Percentiles rank a stretch among this genome's conserved stretches.
Evolutionary conservation across 768 basidiomycete species (phyloP).

Genomic region (Collybia mongolica): DNA sequence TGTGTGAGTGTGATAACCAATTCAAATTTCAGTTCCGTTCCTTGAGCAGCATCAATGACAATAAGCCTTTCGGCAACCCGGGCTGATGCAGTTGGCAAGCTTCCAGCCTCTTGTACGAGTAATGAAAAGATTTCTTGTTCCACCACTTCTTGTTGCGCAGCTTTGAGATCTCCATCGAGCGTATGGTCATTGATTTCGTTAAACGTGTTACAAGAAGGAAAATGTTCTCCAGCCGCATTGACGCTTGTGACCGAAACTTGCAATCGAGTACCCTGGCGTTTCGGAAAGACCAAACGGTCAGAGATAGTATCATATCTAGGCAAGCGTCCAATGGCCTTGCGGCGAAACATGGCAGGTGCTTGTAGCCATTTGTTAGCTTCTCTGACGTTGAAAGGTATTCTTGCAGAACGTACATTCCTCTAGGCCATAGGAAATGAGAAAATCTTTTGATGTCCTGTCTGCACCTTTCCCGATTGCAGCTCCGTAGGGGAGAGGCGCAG

Average conservation of each 20-base stretch:
- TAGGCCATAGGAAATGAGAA: slow-evolving; percentile 75
- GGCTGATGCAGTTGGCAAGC: slow-evolving; percentile 71
- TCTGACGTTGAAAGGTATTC: neutral
- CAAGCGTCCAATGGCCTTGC: slow-evolving; percentile 69
- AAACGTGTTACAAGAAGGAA: slow-evolving; percentile 36
- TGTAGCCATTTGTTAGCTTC: slow-evolving; percentile 4
- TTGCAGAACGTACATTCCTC: slow-evolving; percentile 66
- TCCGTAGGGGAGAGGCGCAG: slow-evolving; percentile 74
- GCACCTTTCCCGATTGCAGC: slow-evolving; percentile 72
- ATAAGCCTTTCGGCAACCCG: slow-evolving; percentile 79
- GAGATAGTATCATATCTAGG: slow-evolving; percentile 43
- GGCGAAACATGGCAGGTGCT: slow-evolving; percentile 67
- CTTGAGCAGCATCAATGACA: slow-evolving; percentile 73
- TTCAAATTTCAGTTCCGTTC: slow-evolving; percentile 68
- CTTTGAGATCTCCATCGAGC: slow-evolving; percentile 50
- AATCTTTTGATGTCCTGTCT: slow-evolving; percentile 80
- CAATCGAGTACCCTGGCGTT: slow-evolving; percentile 62
- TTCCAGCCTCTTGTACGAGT: slow-evolving; percentile 76
- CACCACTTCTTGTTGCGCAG: slow-evolving; percentile 69
- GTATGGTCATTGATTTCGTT: slow-evolving; percentile 27
- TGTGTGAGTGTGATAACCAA: slow-evolving; percentile 43
- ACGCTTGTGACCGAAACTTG: slow-evolving; percentile 51
- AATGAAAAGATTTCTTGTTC: slow-evolving; percentile 80
- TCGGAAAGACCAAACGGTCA: slow-evolving; percentile 55
- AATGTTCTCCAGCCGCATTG: slow-evolving; percentile 28